Percentiles rank a stretch among this genome's conserved stretches.
Conservation (phyloP, 1,284 basidiomycete species). For the Marasmius tenuissimus region DNA sequence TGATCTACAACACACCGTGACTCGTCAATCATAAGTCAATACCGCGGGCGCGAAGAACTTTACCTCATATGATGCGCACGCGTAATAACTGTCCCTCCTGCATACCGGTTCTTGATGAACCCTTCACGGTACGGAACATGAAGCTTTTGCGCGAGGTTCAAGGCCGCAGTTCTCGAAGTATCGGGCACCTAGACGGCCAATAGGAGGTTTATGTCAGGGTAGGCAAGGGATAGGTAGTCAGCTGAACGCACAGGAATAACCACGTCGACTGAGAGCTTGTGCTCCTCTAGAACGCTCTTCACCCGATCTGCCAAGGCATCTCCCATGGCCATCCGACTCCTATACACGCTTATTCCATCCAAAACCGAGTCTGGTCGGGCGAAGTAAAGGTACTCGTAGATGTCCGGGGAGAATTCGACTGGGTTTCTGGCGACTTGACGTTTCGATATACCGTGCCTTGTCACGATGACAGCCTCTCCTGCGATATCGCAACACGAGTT, state of each 20-base stretch:
- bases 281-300: conserved; percentile 67
- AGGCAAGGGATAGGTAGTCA: background rate
- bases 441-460: conserved; percentile 71
- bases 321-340: conserved; percentile 99
- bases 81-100: conserved; percentile 99
- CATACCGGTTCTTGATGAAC: conserved; percentile 98
- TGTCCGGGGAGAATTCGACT: conserved; percentile 91
- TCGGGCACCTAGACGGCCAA: conserved; percentile 74
- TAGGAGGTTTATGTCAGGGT: background rate
- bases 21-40: background rate
- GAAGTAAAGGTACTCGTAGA: conserved; percentile 99
- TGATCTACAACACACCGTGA: conserved; percentile 44
- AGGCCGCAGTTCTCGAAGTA: conserved; percentile 93
- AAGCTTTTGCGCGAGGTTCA: conserved; percentile 93
- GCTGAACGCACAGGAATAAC: conserved; percentile 84
- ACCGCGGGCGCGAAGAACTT: conserved; percentile 8
- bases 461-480: conserved; percentile 98
- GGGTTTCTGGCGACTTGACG: conserved; percentile 66
- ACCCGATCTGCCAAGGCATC: conserved; percentile 93
- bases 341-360: conserved; percentile 97
- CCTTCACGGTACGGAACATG: conserved; percentile 95
- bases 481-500: background rate
- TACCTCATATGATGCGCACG: conserved; percentile 93
- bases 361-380: conserved; percentile 98
- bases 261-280: conserved; percentile 82